Conservation (phyloP, 345 rosid genomes). For the Eucalyptus marginata region DNA sequence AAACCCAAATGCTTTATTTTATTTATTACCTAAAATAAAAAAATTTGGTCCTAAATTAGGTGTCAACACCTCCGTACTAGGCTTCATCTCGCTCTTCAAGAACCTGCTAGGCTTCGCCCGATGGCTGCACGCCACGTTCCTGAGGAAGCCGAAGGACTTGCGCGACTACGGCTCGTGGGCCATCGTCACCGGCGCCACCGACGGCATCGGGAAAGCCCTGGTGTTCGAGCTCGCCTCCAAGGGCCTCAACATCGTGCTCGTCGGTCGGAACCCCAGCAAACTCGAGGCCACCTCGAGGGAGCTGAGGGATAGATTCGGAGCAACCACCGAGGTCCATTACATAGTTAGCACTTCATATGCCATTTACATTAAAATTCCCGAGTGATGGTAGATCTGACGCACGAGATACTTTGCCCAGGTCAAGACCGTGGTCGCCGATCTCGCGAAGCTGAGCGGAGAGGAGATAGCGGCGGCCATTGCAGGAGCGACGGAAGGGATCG, state of each 20-base stretch:
- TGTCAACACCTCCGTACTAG: slow-evolving; percentile 3
- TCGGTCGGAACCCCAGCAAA: slow-evolving; percentile 23
- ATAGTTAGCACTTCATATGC: background rate
- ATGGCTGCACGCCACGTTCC: slow-evolving; percentile 22
- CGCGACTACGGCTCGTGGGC: slow-evolving; percentile 35
- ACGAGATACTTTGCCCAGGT: background rate
- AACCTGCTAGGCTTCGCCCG: background rate
- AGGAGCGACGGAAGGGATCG: slow-evolving; percentile 16
- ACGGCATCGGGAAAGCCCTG: slow-evolving; percentile 39
- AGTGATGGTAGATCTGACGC: background rate
- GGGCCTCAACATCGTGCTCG: slow-evolving; percentile 25
- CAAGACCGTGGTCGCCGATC: slow-evolving; percentile 6
- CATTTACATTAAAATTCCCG: no score
- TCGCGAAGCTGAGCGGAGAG: slow-evolving; percentile 2
- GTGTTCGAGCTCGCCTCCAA: slow-evolving; percentile 24
- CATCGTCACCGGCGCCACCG: slow-evolving; percentile 33
- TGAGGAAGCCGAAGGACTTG: slow-evolving; percentile 26
- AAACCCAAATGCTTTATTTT: no score
- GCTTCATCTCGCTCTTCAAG: slow-evolving; percentile 9
- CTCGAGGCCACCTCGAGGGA: slow-evolving; percentile 9
- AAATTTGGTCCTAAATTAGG: no score
- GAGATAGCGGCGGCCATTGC: slow-evolving; percentile 7
- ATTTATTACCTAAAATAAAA: no score
- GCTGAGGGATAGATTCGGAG: background rate
- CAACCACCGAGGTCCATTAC: background rate